A percentile compares a stretch with the other conserved stretches of the same genome.
Conservation (phyloP, 495 filamentous ascomycete species). For the Penicillium coffeae region DNA sequence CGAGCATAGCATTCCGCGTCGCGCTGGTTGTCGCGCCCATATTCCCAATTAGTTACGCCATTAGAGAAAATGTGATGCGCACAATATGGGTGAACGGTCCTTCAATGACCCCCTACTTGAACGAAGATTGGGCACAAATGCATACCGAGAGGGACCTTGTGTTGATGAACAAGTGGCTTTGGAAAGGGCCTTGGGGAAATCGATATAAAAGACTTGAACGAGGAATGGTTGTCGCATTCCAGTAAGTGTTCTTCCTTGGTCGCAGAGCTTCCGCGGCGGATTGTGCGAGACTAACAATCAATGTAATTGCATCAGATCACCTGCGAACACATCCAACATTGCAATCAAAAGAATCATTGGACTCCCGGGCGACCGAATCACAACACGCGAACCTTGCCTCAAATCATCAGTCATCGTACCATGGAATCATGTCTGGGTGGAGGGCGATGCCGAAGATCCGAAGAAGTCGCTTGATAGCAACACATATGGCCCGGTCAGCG, state of each 20-base stretch:
- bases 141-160: constrained; percentile 50
- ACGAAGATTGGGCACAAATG: constrained; percentile 56
- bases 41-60: constrained; percentile 60
- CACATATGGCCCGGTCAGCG: constrained; percentile 64
- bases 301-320: constrained; percentile 48
- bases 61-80: constrained; percentile 59
- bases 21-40: constrained; percentile 55
- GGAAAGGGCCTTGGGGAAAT: constrained; percentile 37
- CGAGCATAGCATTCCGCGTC: too few relatives aligned
- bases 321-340: constrained; percentile 53
- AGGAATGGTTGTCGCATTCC: constrained; percentile 54
- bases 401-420: constrained; percentile 56
- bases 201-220: constrained; percentile 38
- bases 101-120: constrained; percentile 77
- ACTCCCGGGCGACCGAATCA: constrained; percentile 64
- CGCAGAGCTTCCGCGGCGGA: too few relatives aligned
- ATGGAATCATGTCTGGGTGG: constrained; percentile 72
- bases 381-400: constrained; percentile 58
- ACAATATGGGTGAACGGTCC: constrained; percentile 61
- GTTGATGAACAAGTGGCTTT: constrained; percentile 46
- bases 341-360: constrained; percentile 68
- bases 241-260: constrained; percentile 29
- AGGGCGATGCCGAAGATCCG: constrained; percentile 61
- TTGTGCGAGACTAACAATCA: background rate
- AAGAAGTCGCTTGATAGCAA: constrained; percentile 65